A percentile compares a stretch with the other conserved stretches of the same genome.
These are phyloP conservation scores for Ophiostoma australiae DNA, from an alignment of 2,329 filamentous ascomycete species.

Conservation along the genomic window DNA sequence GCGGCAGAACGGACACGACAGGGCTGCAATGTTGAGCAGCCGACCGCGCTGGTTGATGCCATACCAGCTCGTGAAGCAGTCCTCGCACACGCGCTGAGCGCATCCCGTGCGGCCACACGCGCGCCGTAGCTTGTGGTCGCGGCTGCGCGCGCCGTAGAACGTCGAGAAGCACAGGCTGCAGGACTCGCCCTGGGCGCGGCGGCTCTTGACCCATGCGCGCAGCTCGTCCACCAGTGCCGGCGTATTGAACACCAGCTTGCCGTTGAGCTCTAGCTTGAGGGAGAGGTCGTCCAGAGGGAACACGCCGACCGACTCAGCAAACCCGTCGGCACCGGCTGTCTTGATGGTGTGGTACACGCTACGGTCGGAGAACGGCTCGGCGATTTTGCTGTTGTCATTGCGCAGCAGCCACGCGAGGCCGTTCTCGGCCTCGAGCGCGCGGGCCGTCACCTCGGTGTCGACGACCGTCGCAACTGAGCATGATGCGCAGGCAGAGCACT, in stretches of 20 bases:
- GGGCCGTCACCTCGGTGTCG: slow-evolving; percentile 37
- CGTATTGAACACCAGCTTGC: slow-evolving; percentile 40
- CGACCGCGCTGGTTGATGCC: slow-evolving; percentile 41
- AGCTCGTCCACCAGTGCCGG: slow-evolving; percentile 36
- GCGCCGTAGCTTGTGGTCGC: slow-evolving; percentile 36
- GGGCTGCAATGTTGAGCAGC: slow-evolving; percentile 45
- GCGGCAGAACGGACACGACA: slow-evolving; percentile 49
- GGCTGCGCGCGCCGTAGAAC: slow-evolving; percentile 27
- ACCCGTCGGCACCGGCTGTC: slow-evolving; percentile 31
- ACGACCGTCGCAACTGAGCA: slow-evolving; percentile 36
- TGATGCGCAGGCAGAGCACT: slow-evolving; percentile 40
- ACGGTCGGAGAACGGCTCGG: slow-evolving; percentile 37
- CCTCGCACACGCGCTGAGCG: slow-evolving; percentile 40
- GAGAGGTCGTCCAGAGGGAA: neutral
- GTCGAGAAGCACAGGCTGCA: slow-evolving; percentile 45
- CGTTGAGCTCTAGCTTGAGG: slow-evolving; percentile 33
- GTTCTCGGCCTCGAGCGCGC: slow-evolving; percentile 40
- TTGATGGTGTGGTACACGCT: slow-evolving; percentile 34
- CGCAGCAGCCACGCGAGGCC: slow-evolving; percentile 42
- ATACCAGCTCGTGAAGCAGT: slow-evolving; percentile 43
- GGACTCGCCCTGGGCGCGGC: slow-evolving; percentile 37
- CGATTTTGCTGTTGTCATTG: slow-evolving; percentile 37
- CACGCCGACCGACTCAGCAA: slow-evolving; percentile 29
- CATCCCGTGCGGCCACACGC: slow-evolving; percentile 46
- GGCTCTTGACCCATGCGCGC: slow-evolving; percentile 36